These are phyloP conservation scores for Sporothrix dimorphospora DNA, from an alignment of 2,329 filamentous ascomycete species.

Conservation along the genomic window DNA sequence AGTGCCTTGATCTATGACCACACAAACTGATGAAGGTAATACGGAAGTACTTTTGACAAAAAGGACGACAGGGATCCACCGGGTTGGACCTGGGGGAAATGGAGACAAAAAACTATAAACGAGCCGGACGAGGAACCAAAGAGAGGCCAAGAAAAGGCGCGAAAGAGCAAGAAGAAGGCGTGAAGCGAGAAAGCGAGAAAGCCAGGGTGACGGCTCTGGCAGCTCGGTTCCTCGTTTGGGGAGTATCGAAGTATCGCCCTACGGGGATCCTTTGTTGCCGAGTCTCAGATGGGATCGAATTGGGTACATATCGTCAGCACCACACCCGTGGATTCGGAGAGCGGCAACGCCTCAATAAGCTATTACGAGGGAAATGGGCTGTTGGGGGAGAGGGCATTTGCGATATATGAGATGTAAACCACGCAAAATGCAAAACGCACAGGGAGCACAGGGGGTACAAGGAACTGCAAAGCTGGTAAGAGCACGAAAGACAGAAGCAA, in stretches of 20 bases:
- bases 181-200: neutral
- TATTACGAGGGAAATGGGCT: neutral
- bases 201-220: neutral
- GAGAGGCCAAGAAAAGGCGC: slow-evolving; percentile 1
- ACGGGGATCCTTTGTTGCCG: slow-evolving; percentile 12
- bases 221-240: neutral
- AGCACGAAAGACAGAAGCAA: neutral
- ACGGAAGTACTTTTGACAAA: slow-evolving; percentile 3
- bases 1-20: neutral
- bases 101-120: neutral
- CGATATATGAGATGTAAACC: neutral
- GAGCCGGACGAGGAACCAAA: neutral
- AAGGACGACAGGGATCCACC: neutral
- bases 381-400: neutral
- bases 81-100: neutral
- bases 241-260: neutral
- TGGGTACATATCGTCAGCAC: slow-evolving; percentile 23
- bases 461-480: neutral
- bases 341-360: neutral
- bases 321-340: neutral
- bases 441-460: neutral
- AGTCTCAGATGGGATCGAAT: slow-evolving; percentile 6
- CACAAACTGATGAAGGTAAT: neutral
- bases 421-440: neutral
- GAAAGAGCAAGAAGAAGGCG: neutral